phyloP scores from a whole-genome alignment of 176 grass and related monocot species.

The Carex kokanica region DNA sequence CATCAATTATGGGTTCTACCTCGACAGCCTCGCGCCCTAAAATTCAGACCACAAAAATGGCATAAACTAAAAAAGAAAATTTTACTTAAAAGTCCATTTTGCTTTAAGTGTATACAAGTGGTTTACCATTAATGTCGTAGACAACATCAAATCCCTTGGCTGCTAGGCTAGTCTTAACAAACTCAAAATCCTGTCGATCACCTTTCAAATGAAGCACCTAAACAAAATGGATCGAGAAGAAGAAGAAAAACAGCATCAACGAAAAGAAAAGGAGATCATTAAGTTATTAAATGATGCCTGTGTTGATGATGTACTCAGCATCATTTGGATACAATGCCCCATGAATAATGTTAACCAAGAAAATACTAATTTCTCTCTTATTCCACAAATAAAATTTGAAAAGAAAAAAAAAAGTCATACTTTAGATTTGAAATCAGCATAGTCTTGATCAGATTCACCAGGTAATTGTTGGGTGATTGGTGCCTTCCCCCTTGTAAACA shows the following conservation, averaged over 20 bases:
- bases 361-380: not conserved
- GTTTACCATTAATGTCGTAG: constrained; percentile 90
- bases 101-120: not conserved
- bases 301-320: not conserved
- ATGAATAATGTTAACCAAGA: not conserved
- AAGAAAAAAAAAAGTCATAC: constrained; percentile 20
- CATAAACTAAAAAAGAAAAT: not conserved
- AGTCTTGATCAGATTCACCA: constrained; percentile 82
- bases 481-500: constrained; percentile 96
- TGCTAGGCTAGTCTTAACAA: constrained; percentile 77
- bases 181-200: constrained; percentile 85
- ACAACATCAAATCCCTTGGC: constrained; percentile 78
- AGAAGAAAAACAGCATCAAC: not conserved
- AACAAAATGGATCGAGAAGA: not conserved
- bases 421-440: constrained; percentile 78
- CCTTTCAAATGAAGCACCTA: constrained; percentile 94
- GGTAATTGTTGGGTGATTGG: constrained; percentile 86
- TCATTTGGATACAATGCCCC: not conserved
- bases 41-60: not conserved
- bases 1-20: constrained; percentile 79
- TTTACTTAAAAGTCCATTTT: not conserved
- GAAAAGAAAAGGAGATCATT: not conserved
- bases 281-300: not conserved
- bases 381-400: not conserved
- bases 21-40: constrained; percentile 74